Evolutionary conservation across 768 basidiomycete species (phyloP).

Genomic region (Coprinopsis marcescibilis): DNA sequence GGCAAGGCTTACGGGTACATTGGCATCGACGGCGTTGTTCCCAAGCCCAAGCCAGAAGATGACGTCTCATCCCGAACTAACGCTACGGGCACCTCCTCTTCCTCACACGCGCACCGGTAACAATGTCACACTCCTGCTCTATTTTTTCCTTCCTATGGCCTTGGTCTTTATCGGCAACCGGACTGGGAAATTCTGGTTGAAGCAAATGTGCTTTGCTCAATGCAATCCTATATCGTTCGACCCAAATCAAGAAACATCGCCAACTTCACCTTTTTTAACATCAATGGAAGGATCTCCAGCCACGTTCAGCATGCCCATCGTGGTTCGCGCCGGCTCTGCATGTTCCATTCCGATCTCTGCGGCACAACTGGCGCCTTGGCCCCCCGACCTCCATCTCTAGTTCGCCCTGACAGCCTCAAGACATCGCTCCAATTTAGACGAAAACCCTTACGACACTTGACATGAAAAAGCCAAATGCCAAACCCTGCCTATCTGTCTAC

Average conservation of each 20-base stretch:
- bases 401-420: neutral
- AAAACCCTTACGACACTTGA: neutral
- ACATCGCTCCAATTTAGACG: neutral
- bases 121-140: neutral
- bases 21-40: slow-evolving; percentile 68
- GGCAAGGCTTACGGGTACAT: slow-evolving; percentile 70
- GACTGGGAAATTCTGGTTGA: neutral
- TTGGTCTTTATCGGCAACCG: neutral
- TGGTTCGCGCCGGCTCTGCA: neutral
- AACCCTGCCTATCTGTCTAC: neutral
- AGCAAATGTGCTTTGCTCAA: too few species aligned
- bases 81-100: slow-evolving; percentile 3
- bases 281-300: neutral
- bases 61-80: slow-evolving; percentile 8
- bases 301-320: neutral
- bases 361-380: neutral
- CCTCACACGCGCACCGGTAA: slow-evolving; percentile 6
- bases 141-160: neutral
- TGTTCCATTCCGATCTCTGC: neutral
- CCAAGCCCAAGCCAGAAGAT: slow-evolving; percentile 48
- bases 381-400: too few species aligned
- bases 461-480: neutral
- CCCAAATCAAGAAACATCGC: neutral
- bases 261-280: neutral
- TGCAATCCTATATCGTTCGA: too few species aligned